Evolutionary conservation across 768 basidiomycete species (phyloP).

Genomic region (Suillus lakei): DNA sequence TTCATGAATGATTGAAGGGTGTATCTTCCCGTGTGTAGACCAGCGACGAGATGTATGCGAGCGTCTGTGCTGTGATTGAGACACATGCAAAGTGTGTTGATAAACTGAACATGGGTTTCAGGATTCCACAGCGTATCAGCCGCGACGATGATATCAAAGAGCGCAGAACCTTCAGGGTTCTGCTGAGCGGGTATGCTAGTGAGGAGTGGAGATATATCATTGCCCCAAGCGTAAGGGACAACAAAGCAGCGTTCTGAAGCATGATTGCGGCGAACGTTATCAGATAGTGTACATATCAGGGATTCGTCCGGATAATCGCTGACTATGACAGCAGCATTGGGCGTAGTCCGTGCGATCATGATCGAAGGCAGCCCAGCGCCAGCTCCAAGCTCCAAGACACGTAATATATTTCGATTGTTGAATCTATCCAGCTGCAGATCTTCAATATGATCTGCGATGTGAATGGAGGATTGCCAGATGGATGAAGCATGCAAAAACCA

Average conservation of each 20-base stretch:
- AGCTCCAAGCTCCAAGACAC: slow-evolving; percentile 75
- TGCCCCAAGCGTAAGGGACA: slow-evolving; percentile 70
- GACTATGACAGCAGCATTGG: slow-evolving; percentile 47
- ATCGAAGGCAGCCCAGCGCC: slow-evolving; percentile 79
- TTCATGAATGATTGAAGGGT: slow-evolving; percentile 67
- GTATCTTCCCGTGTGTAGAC: slow-evolving; percentile 78
- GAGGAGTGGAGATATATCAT: slow-evolving; percentile 41
- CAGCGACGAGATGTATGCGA: slow-evolving; percentile 69
- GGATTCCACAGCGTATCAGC: slow-evolving; percentile 84
- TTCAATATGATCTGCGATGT: slow-evolving; percentile 66
- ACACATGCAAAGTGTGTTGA: slow-evolving; percentile 54
- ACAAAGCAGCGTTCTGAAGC: slow-evolving; percentile 53
- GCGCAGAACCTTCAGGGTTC: slow-evolving; percentile 20
- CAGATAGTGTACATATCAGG: slow-evolving; percentile 59
- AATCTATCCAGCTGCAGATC: slow-evolving; percentile 45
- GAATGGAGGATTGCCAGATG: slow-evolving; percentile 73
- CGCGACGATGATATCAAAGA: slow-evolving; percentile 70
- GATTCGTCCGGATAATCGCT: slow-evolving; percentile 76
- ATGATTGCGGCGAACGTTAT: slow-evolving; percentile 59
- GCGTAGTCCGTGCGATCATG: slow-evolving; percentile 56
- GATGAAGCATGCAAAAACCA: slow-evolving; percentile 82
- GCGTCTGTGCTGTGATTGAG: slow-evolving; percentile 49
- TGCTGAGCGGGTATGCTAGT: not conserved
- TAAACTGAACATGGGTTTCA: slow-evolving; percentile 56
- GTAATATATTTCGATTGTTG: slow-evolving; percentile 26